Evolutionary conservation across 257 asterid species (phyloP), one percentile per base, ranked within the genome.

Genomic region (Solanum lycopersicoides): DNA sequence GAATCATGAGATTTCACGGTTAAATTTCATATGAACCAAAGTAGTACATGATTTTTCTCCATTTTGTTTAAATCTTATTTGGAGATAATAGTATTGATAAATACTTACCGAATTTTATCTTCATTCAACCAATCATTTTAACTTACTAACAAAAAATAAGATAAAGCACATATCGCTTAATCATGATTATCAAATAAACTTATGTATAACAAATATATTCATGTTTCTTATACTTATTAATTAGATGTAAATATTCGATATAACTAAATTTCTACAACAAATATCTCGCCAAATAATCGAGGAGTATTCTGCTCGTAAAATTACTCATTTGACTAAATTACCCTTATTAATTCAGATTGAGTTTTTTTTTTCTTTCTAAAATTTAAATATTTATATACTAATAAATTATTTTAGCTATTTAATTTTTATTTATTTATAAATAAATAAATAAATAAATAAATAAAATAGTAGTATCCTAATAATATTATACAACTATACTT

Each of bases 191-290:
- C 2, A 28, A 10, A 28, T 68, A 12, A 66, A 66, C 20, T 25
- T 0, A 23, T 5, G 7, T n/a, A 63, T 63, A 23, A 63, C 6
- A 63, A 12, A 10, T 15, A 28, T 66, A 7, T 69, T 30, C 15
- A 30, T 28, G 2, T 0, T 15, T 69, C 0, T 68, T 69, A 1
- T 0, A n/a, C n/a, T 68, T 15, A 66, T 66, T 14, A 15, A 1
- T n/a, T 4, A 28, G 4, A 66, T 1, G 0, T 66, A 66, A 12
- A 66, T 0, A n/a, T 23, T 6, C 30, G 5, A 9, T 23, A 63
- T 0, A 63, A 63, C 2, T 12, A 63, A 63, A 1, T n/a, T 25
- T 5, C 3, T 66, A 12, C 0, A 2, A n/a, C 0, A 66, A 25
- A 66, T 66, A 66, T 5, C 9, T 66, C 1, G 9, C 3, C 0